A percentile compares a stretch with the other conserved stretches of the same genome.
Evolutionary conservation across 257 asterid species (phyloP).

Genomic region (Solanum paucissectum): DNA sequence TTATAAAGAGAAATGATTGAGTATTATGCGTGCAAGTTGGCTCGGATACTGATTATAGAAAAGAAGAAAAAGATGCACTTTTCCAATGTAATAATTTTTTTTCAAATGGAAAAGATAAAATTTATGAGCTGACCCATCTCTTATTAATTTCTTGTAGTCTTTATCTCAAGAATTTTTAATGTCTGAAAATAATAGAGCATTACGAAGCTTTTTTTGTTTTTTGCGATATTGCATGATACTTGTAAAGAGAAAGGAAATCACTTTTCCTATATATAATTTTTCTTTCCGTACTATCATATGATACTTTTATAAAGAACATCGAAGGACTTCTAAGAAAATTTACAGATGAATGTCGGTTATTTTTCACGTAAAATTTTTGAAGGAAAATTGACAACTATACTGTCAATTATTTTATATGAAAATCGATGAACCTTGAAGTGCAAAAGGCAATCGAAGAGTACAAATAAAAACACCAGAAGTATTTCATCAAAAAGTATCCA

Average conservation of each 20-base stretch:
- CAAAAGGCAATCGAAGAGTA: not conserved
- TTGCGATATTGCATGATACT: not conserved
- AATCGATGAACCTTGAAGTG: not conserved
- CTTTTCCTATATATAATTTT: not conserved
- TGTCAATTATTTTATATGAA: no score
- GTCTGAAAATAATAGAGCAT: not conserved
- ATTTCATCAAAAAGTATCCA: not conserved
- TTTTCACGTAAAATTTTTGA: no score
- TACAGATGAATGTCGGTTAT: not conserved
- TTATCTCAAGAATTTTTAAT: not conserved
- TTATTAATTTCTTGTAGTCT: not conserved
- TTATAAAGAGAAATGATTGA: not conserved
- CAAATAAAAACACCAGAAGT: not conserved
- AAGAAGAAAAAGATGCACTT: not conserved
- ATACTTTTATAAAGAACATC: not conserved
- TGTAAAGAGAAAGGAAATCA: not conserved
- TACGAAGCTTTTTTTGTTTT: not conserved
- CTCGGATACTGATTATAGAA: no score
- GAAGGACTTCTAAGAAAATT: not conserved
- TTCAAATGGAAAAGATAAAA: not conserved
- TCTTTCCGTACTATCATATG: not conserved
- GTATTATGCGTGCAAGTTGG: not conserved
- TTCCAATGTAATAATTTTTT: not conserved
- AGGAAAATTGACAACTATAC: not conserved
- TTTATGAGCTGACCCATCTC: not conserved